These are phyloP conservation scores for Gelatoporia subvermispora DNA, from an alignment of 768 basidiomycete genomes.

Conservation along the genomic window DNA sequence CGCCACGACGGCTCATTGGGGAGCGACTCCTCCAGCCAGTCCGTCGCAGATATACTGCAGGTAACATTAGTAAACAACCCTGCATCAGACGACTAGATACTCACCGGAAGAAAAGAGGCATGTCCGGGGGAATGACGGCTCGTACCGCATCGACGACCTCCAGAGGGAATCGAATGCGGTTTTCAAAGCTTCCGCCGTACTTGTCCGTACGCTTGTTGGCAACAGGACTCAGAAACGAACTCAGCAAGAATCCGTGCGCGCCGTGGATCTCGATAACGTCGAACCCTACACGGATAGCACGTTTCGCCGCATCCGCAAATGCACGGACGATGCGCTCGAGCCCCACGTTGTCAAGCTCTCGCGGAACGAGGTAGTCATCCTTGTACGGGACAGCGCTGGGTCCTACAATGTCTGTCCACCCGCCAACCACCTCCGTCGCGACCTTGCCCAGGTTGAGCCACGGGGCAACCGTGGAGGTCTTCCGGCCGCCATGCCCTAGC, in stretches of 20 bases:
- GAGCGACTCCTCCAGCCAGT: constrained; percentile 59
- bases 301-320: constrained; percentile 26
- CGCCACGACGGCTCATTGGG: constrained; percentile 64
- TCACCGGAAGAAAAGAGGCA: constrained; percentile 71
- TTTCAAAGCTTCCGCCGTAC: constrained; percentile 48
- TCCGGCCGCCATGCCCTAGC: constrained; percentile 71
- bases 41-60: constrained; percentile 59
- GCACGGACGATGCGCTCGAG: constrained; percentile 35
- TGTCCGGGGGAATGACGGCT: constrained; percentile 48
- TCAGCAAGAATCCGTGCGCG: constrained; percentile 22
- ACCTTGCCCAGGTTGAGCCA: constrained; percentile 48
- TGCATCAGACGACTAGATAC: background rate
- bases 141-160: constrained; percentile 38
- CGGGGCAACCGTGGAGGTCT: constrained; percentile 59
- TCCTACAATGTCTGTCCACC: constrained; percentile 26
- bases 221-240: constrained; percentile 35
- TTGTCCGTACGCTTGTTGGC: constrained; percentile 40
- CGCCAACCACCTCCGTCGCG: constrained; percentile 35
- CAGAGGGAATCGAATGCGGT: constrained; percentile 36
- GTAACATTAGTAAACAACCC: background rate
- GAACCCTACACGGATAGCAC: constrained; percentile 33
- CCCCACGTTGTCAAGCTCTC: constrained; percentile 31
- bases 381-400: constrained; percentile 36
- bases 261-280: constrained; percentile 23
- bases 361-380: constrained; percentile 30